phyloP scores from a whole-genome alignment of 192 early-diverging fungal genomes.

The Backusella parvicylindrica region DNA sequence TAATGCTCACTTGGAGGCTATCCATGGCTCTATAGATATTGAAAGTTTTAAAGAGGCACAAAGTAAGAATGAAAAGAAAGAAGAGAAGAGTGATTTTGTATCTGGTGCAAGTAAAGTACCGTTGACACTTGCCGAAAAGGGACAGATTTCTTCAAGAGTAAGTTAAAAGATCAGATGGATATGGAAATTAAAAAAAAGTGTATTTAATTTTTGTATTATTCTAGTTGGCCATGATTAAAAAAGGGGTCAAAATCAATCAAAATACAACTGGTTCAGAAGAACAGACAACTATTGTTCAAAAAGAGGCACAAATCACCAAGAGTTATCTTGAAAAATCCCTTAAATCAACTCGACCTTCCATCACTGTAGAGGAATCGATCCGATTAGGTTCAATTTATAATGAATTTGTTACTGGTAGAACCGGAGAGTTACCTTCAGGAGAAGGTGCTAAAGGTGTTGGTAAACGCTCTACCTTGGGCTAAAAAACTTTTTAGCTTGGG shows the following conservation, averaged over 20 bases:
- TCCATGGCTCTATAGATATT: conserved; percentile 68
- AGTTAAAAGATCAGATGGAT: too few relatives aligned
- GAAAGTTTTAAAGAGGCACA: conserved; percentile 42
- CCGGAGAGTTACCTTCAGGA: conserved; percentile 55
- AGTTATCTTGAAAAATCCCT: conserved; percentile 58
- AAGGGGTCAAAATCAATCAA: conserved; percentile 9
- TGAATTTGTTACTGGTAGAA: conserved; percentile 58
- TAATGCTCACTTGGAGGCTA: conserved; percentile 86
- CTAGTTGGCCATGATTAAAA: conserved; percentile 25
- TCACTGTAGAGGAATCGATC: conserved; percentile 50
- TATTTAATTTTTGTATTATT: neutral
- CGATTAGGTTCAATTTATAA: conserved; percentile 56
- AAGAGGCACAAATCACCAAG: conserved; percentile 30
- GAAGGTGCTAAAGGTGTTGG: conserved; percentile 40
- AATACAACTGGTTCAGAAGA: conserved; percentile 8
- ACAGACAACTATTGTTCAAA: conserved; percentile 25
- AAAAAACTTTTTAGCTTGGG: neutral
- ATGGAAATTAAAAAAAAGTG: neutral
- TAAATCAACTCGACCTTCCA: conserved; percentile 58
- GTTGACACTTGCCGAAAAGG: conserved; percentile 49
- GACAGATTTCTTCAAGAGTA: conserved; percentile 52
- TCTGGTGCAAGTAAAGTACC: conserved; percentile 37
- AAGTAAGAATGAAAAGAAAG: neutral
- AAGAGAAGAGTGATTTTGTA: conserved; percentile 36
- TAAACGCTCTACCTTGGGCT: conserved; percentile 37